Base-by-base conservation (phyloP, 805 yeast species). In the Cyberlindnera mrakii region DNA sequence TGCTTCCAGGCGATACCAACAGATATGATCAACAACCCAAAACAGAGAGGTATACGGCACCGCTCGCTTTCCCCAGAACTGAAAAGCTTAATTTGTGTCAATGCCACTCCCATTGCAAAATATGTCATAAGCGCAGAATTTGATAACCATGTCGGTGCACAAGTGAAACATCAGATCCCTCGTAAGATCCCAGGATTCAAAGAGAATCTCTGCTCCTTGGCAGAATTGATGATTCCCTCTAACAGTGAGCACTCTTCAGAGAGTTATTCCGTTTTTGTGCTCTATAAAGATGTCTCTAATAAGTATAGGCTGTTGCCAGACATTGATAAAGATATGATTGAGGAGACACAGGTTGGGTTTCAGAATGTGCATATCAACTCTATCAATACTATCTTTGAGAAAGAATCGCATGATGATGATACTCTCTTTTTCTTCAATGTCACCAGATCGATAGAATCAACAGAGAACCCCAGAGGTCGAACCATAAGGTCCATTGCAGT, bases 121-220 rank as follows among this genome's bases (percentile, higher is more conserved):
- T 82, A 71, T 54, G 70, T 83, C 18, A 53, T 87, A 29, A 72
- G 88, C 6, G 85, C 91, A 1, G 90, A 85, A 62, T 89, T 88
- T 59, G 93, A 88, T 58, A 78, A 82, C 49, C 82, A 77, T 53
- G 69, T 77, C 42, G 96, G 96, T 0, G 82, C 93, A 0, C 67
- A 75, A 4, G 63, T 88, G 29, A 67, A 68, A 41, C 74, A 75
- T 50, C 89, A 82, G 54, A 70, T 74, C 40, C 91, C 95, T 0
- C 45, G 54, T 13, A 57, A 54, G 37, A 58, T 67, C 3, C 62
- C 74, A 1, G 70, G 70, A 1, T 60, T 62, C 38, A 59, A 54
- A 56, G 59, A 59, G 6, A 47, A 55, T 39, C 53, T 70, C 36
- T 52, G 57, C 32, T 61, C 65, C 39, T 52, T 75, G 37, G 76